A percentile compares a stretch with the other conserved stretches of the same genome.
Evolutionary conservation across 805 yeast species (phyloP).

Genomic region (Candida ortonii): DNA sequence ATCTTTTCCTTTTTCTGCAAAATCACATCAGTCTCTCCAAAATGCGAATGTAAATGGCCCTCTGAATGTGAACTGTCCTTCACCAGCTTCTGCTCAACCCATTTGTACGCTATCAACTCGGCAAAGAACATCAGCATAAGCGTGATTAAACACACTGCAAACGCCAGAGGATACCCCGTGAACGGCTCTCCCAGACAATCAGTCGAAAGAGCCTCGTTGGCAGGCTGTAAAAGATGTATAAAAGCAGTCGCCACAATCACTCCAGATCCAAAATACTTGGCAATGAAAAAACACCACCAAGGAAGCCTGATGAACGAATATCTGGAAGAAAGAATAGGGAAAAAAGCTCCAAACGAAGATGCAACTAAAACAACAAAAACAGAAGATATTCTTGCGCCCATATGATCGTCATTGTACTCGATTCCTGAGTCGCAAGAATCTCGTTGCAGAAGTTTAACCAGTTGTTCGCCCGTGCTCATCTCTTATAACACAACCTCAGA

Average conservation of each 20-base stretch:
- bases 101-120: conserved; percentile 49
- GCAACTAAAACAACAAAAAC: conserved; percentile 60
- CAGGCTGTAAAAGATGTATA: conserved; percentile 71
- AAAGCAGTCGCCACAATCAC: conserved; percentile 81
- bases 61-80: conserved; percentile 30
- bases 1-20: conserved; percentile 11
- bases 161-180: conserved; percentile 52
- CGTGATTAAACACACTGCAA: conserved; percentile 49
- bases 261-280: conserved; percentile 80
- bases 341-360: conserved; percentile 56
- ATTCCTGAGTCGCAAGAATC: conserved; percentile 21
- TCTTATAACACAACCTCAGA: too few relatives aligned
- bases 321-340: conserved; percentile 60
- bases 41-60: conserved; percentile 56
- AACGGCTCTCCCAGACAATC: conserved; percentile 64
- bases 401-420: conserved; percentile 32
- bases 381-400: conserved; percentile 51
- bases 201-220: conserved; percentile 52
- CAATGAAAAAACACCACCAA: conserved; percentile 58
- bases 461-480: too few relatives aligned
- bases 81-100: conserved; percentile 35
- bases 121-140: conserved; percentile 50
- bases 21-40: conserved; percentile 40
- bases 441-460: too few relatives aligned
- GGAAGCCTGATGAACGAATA: conserved; percentile 60